Evolutionary conservation across 108 stramenopile species (phyloP).

Genomic region (Conticribra weissflogii): DNA sequence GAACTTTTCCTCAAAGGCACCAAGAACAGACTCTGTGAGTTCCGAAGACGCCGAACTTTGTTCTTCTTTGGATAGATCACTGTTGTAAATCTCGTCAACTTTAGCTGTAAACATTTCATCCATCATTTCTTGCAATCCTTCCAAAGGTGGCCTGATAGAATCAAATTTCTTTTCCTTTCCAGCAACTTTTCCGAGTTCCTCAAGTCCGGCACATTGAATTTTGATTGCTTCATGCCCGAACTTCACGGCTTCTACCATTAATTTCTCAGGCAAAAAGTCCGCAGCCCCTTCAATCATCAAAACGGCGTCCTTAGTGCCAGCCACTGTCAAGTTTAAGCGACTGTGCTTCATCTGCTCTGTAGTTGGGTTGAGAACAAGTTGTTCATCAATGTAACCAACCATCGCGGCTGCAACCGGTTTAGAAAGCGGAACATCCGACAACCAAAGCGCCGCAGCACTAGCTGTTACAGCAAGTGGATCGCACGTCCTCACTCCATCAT

Average conservation of each 20-base stretch:
- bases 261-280: conserved; percentile 87
- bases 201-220: conserved; percentile 74
- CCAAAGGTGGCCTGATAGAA: conserved; percentile 48
- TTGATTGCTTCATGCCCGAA: conserved; percentile 86
- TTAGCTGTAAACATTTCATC: conserved; percentile 47
- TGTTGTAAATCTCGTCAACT: conserved; percentile 47
- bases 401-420: conserved; percentile 83
- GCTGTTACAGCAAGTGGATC: conserved; percentile 83
- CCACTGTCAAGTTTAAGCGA: conserved; percentile 73
- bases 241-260: conserved; percentile 82
- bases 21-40: conserved; percentile 50
- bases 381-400: conserved; percentile 71
- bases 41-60: conserved; percentile 50
- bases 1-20: conserved; percentile 53
- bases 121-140: conserved; percentile 64
- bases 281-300: conserved; percentile 96
- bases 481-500: conserved; percentile 74
- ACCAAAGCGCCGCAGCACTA: conserved; percentile 68
- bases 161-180: conserved; percentile 74
- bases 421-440: conserved; percentile 73
- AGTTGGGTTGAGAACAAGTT: conserved; percentile 77
- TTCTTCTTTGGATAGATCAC: conserved; percentile 60
- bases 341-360: conserved; percentile 69
- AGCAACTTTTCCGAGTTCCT: conserved; percentile 63
- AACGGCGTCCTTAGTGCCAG: conserved; percentile 90